Conservation (phyloP, 305 asterid species). For the Coffea humblotiana region DNA sequence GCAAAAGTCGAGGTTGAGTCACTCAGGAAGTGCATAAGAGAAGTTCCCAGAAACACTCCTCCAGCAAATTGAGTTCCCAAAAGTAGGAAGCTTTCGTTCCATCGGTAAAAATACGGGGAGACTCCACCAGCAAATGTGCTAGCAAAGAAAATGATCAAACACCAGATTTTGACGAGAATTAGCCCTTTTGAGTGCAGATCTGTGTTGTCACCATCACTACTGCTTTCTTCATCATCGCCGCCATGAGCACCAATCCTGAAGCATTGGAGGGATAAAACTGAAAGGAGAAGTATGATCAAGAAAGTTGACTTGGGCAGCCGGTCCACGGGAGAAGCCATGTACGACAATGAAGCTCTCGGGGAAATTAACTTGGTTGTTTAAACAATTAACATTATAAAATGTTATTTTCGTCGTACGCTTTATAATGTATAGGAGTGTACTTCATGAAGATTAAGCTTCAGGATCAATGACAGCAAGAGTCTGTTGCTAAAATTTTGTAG, state of each 20-base stretch:
- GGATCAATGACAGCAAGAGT: not conserved
- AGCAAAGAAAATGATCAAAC: conserved; percentile 64
- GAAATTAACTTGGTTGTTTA: not conserved
- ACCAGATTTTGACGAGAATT: conserved; percentile 69
- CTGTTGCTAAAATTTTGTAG: conserved; percentile 30
- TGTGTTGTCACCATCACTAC: not conserved
- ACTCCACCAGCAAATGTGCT: conserved; percentile 74
- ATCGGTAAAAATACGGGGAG: conserved; percentile 73
- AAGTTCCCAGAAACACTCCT: conserved; percentile 79
- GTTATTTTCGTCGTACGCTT: not conserved
- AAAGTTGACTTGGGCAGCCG: conserved; percentile 44
- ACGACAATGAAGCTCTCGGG: not conserved
- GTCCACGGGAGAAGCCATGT: conserved; percentile 34
- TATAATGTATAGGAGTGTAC: not conserved
- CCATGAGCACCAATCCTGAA: conserved; percentile 49
- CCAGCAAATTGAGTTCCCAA: conserved; percentile 92
- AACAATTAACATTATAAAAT: no score
- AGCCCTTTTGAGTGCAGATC: conserved; percentile 44
- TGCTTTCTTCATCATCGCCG: conserved; percentile 30
- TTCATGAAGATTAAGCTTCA: not conserved
- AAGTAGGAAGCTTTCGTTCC: conserved; percentile 77
- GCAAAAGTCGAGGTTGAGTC: conserved; percentile 52
- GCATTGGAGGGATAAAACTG: conserved; percentile 33
- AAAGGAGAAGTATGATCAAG: conserved; percentile 32
- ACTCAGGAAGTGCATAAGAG: conserved; percentile 84